Conservation (phyloP, 352 stramenopile species). For the Pythium brachiatum region DNA sequence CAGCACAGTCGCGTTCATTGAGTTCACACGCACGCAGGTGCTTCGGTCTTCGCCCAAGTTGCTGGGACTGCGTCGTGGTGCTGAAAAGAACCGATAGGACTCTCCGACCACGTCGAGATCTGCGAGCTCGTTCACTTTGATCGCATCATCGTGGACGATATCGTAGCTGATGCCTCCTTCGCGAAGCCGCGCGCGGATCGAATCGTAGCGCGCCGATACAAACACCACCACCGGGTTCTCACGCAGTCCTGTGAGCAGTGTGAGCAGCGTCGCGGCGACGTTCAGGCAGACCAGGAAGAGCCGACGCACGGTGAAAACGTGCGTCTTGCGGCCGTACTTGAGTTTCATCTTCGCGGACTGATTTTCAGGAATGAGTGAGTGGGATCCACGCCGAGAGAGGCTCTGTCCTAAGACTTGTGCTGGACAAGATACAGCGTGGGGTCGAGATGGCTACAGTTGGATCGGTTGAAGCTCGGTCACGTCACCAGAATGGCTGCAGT, state of each 20-base stretch:
- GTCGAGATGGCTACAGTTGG: too few species aligned
- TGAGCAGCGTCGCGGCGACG: conserved; percentile 19
- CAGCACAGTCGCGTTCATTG: conserved; percentile 32
- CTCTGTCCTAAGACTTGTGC: too few species aligned
- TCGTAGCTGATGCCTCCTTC: conserved; percentile 31
- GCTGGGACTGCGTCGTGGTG: conserved; percentile 14
- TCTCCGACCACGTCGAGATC: conserved; percentile 31
- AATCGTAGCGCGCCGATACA: conserved; percentile 22
- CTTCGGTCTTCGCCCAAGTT: conserved; percentile 32
- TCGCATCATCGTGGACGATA: conserved; percentile 17
- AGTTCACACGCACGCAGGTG: conserved; percentile 33
- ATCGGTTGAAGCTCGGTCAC: too few species aligned
- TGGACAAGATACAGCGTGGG: too few species aligned
- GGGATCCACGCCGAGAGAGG: too few species aligned
- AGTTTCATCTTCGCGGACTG: background rate
- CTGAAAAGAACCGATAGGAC: conserved; percentile 29
- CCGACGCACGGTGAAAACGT: conserved; percentile 2
- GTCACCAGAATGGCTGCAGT: too few species aligned
- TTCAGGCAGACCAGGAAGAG: conserved; percentile 20
- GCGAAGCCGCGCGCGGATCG: conserved; percentile 15
- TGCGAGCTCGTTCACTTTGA: conserved; percentile 19
- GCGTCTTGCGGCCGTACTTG: conserved; percentile 6
- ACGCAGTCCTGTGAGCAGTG: conserved; percentile 20
- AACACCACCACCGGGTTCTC: conserved; percentile 26
- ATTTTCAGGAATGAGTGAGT: too few species aligned